Evolutionary conservation across 306 rosid genomes (phyloP).

Genomic region (Malus sieversii): DNA sequence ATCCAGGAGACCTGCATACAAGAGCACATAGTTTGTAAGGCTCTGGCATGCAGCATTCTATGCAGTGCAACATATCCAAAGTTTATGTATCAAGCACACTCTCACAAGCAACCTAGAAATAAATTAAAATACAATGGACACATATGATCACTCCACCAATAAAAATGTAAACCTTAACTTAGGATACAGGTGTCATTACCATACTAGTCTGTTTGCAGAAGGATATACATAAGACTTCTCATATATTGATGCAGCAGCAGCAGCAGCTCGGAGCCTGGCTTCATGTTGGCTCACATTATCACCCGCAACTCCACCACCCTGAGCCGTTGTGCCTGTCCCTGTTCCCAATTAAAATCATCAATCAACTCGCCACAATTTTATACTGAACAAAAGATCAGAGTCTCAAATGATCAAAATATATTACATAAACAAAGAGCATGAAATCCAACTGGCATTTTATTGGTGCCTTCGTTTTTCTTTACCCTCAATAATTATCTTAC

Average conservation of each 20-base stretch:
- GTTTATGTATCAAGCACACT: background rate
- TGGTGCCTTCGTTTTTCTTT: background rate
- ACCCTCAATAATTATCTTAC: background rate
- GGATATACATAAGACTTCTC: slow-evolving; percentile 74
- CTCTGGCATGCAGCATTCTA: background rate
- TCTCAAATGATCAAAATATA: background rate
- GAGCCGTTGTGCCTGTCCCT: slow-evolving; percentile 43
- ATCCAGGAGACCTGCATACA: slow-evolving; percentile 56
- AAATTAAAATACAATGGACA: background rate
- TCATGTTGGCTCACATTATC: slow-evolving; percentile 62
- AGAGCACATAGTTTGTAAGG: slow-evolving; percentile 2
- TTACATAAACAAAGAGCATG: background rate
- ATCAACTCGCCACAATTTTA: background rate
- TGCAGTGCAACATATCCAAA: background rate
- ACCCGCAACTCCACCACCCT: slow-evolving; percentile 40
- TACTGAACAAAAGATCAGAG: background rate
- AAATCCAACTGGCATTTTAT: background rate
- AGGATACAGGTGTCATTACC: slow-evolving; percentile 45
- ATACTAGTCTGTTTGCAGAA: slow-evolving; percentile 47
- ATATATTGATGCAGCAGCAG: slow-evolving; percentile 84
- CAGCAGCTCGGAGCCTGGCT: slow-evolving; percentile 92
- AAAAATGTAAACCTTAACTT: background rate
- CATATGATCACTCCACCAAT: background rate
- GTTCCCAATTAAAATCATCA: slow-evolving; percentile 22
- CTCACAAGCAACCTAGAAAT: background rate